Base-by-base conservation (phyloP, 1,284 basidiomycete species). In the Tetrapyrgos nigripes region DNA sequence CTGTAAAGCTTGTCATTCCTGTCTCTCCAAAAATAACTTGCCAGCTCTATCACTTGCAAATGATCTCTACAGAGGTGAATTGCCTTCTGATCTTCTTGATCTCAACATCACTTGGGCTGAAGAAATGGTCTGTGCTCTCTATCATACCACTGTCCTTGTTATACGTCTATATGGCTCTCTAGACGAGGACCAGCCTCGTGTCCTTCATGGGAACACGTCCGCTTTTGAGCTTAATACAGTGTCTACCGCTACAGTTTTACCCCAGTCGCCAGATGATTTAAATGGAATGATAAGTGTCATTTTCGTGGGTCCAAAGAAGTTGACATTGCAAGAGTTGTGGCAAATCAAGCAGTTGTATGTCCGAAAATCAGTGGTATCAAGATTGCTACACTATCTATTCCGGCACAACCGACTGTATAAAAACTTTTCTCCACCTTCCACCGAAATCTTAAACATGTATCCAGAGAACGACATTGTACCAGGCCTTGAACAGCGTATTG, bases 271-370 rank as follows among this genome's bases (percentile, higher is more conserved):
- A 43, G 50, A 47, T 6, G 60, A 70, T 61, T 37, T 69, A 17
- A 69, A 61, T 61, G 66, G 59, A 19, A 54, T 62, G 37, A 43
- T 70, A 10, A 61, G 47, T 27, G 60, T 71, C n/a, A 61, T 71
- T 1, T 71, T 71, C 57, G 59, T 71, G 23, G 66, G 69, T 3
- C 51, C 64, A 24, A 54, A 57, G 2, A 64, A 66, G 27, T 58
- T 50, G 3, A 26, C 23, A 5, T 58, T 50, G 49, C 62, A 6
- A n/a, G 35, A 45, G 47, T 58, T 8, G 49, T 49, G 6, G 13
- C 59, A 13, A 23, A 24, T 57, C 44, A 37, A 60, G 21, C 49
- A 58, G 17, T 67, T 62, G 45, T 33, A 19, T 8, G 56, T 64
- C 4, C 24, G 59, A 11, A 19, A 26, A 29, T 11, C n/a, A 5